Conservation (phyloP, 1,139 yeast species). For the Yamadazyma epiphylla region DNA sequence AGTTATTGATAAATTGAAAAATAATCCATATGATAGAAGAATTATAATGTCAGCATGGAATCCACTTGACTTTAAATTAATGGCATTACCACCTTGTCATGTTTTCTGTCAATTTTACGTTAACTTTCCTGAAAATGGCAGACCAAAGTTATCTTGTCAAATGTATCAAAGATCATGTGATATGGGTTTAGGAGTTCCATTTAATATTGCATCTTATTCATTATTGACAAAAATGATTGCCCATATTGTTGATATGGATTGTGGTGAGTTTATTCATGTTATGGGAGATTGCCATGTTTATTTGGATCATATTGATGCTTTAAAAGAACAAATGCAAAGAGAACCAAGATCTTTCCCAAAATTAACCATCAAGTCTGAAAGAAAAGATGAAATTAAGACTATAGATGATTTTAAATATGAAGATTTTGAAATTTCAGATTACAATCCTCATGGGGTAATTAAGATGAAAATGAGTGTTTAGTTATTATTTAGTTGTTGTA, state of each 20-base stretch:
- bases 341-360: conserved; percentile 79
- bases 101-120: conserved; percentile 95
- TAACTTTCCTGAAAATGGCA: conserved; percentile 56
- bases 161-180: conserved; percentile 98
- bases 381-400: conserved; percentile 42
- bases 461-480: conserved; percentile 80
- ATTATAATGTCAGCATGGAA: conserved; percentile 97
- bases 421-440: conserved; percentile 76
- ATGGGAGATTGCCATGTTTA: conserved; percentile 97
- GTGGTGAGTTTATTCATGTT: conserved; percentile 93
- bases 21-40: conserved; percentile 90
- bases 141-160: conserved; percentile 76
- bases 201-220: conserved; percentile 95
- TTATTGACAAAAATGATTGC: conserved; percentile 92
- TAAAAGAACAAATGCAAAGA: conserved; percentile 72
- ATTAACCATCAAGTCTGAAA: conserved; percentile 59
- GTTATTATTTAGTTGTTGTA: conserved; percentile 1
- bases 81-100: conserved; percentile 99
- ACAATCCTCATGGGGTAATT: conserved; percentile 78
- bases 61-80: conserved; percentile 85
- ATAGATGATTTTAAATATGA: conserved; percentile 89
- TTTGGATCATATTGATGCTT: conserved; percentile 86
- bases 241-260: conserved; percentile 85
- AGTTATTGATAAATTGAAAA: conserved; percentile 73
- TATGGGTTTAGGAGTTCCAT: conserved; percentile 98